Percentiles rank a stretch among this genome's conserved stretches.
Evolutionary conservation across 495 filamentous ascomycete species (phyloP).

Genomic region (Trichoderma gamsii): DNA sequence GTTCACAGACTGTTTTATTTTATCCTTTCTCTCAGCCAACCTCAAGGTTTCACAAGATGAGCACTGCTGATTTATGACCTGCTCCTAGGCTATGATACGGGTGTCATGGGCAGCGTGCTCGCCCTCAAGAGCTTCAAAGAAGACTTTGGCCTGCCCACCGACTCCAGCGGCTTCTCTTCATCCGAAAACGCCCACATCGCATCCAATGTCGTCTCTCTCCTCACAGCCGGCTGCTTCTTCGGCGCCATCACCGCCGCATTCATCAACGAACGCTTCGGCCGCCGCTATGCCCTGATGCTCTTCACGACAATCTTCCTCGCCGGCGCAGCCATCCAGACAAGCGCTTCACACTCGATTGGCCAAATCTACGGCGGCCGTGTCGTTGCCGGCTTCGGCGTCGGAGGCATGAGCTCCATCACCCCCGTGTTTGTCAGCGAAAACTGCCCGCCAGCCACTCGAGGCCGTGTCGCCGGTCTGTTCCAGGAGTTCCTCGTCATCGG

Average conservation of each 20-base stretch:
- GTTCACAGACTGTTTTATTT: background rate
- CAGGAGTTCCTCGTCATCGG: constrained; percentile 57
- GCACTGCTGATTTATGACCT: constrained; percentile 43
- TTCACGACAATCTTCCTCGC: constrained; percentile 34
- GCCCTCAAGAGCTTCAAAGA: constrained; percentile 40
- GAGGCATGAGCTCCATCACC: constrained; percentile 58
- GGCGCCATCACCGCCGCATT: constrained; percentile 51
- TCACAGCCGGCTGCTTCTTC: constrained; percentile 60
- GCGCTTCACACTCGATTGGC: constrained; percentile 31
- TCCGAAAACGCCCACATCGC: constrained; percentile 34
- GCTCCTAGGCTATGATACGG: constrained; percentile 56
- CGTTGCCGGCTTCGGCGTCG: constrained; percentile 60
- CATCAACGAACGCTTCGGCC: constrained; percentile 52
- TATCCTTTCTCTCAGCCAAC: background rate
- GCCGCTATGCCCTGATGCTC: constrained; percentile 39
- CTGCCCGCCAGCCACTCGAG: constrained; percentile 64
- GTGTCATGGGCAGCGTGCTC: constrained; percentile 56
- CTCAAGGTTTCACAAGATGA: background rate
- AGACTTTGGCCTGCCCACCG: constrained; percentile 26
- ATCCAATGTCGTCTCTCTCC: constrained; percentile 58
- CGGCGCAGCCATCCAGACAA: constrained; percentile 35
- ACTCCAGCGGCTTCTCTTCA: constrained; percentile 24
- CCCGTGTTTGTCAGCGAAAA: constrained; percentile 58
- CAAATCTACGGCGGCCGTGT: constrained; percentile 59
- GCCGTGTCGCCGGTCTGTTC: constrained; percentile 52